Evolutionary conservation across 2,329 filamentous ascomycete genomes (phyloP).

Genomic region (Trichothecium roseum): DNA sequence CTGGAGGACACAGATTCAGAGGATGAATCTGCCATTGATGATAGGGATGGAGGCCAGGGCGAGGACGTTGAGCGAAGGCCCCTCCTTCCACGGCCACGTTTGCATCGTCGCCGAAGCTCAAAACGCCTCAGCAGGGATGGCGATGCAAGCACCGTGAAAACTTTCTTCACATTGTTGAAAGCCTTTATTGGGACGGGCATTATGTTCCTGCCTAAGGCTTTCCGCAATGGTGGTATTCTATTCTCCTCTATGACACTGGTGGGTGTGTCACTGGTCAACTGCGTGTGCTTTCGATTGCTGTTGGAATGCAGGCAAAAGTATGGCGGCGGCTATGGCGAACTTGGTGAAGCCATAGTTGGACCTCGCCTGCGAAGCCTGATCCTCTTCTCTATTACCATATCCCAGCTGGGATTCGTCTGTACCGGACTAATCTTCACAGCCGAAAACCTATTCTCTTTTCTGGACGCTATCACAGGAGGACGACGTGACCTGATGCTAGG

Average conservation of each 20-base stretch:
- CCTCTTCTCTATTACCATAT: constrained; percentile 59
- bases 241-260: constrained; percentile 64
- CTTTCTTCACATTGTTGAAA: constrained; percentile 70
- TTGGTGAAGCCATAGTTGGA: constrained; percentile 57
- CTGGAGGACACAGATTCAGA: constrained; percentile 37
- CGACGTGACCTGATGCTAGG: constrained; percentile 41
- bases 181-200: constrained; percentile 73
- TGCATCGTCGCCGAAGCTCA: constrained; percentile 44
- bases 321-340: constrained; percentile 64
- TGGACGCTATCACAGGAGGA: constrained; percentile 47
- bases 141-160: constrained; percentile 58
- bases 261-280: constrained; percentile 54
- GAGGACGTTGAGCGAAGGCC: constrained; percentile 46
- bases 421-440: constrained; percentile 69
- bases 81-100: constrained; percentile 25
- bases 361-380: constrained; percentile 54
- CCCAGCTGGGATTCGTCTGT: constrained; percentile 70
- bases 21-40: constrained; percentile 45
- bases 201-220: constrained; percentile 73
- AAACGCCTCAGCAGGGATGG: constrained; percentile 34
- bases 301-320: constrained; percentile 54
- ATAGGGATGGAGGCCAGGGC: constrained; percentile 31
- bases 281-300: constrained; percentile 61
- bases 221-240: constrained; percentile 66
- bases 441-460: constrained; percentile 60